Percentiles rank a stretch among this genome's conserved stretches.
phyloP scores from a whole-genome alignment of 2,329 filamentous ascomycete species.

The Xylariaceae sp. region DNA sequence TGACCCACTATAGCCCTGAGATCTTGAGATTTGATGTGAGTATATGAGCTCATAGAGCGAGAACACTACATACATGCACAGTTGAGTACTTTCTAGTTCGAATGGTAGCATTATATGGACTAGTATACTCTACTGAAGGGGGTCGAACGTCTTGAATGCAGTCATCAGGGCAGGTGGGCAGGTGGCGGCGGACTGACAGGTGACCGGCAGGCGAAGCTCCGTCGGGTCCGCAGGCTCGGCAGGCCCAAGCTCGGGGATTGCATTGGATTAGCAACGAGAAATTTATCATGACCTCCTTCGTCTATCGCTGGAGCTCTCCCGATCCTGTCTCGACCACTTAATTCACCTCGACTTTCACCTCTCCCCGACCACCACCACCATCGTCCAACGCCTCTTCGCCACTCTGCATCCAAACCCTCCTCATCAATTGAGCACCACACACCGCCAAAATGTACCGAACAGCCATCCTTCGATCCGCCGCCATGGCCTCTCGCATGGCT shows the following conservation, averaged over 20 bases:
- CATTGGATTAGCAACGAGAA: constrained; percentile 26
- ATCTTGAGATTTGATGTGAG: too few species aligned
- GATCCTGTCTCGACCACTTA: constrained; percentile 2
- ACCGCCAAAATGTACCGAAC: constrained; percentile 78
- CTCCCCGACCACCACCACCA: constrained; percentile 2
- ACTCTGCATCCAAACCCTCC: not conserved
- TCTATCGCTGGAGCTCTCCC: constrained; percentile 18
- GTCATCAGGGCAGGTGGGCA: too few species aligned
- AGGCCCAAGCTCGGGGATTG: constrained; percentile 22
- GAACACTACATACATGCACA: too few species aligned
- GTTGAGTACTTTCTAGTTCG: too few species aligned
- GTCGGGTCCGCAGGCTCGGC: constrained; percentile 24
- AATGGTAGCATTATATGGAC: too few species aligned
- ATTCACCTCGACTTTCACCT: constrained; percentile 3
- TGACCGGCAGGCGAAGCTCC: constrained; percentile 12
- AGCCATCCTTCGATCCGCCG: constrained; percentile 74
- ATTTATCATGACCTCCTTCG: constrained; percentile 30
- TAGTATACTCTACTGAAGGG: too few species aligned
- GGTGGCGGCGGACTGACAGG: too few species aligned
- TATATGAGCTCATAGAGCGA: too few species aligned
- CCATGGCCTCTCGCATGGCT: constrained; percentile 50
- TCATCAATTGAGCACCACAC: not conserved
- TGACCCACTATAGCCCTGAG: too few species aligned
- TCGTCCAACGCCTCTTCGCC: not conserved
- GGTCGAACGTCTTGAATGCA: too few species aligned